Conservation (phyloP, 2,329 filamentous ascomycete species). For the Pseudogymnoascus sp. region DNA sequence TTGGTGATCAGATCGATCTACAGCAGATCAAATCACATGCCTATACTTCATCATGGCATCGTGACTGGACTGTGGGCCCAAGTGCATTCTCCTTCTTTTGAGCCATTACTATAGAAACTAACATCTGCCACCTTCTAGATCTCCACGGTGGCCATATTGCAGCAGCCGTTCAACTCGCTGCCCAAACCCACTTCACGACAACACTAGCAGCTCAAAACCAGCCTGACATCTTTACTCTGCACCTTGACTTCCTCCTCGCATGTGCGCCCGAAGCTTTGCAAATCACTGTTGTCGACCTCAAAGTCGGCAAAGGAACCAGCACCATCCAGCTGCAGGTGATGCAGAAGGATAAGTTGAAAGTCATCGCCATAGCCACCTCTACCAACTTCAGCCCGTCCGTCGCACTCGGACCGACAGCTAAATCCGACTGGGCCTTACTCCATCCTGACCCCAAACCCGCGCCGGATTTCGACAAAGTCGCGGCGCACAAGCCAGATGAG, state of each 20-base stretch:
- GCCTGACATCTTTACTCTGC: not conserved
- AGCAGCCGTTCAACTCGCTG: not conserved
- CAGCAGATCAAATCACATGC: not conserved
- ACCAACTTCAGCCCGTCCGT: not conserved
- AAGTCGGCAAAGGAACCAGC: not conserved
- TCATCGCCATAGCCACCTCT: not conserved
- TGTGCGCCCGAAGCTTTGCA: not conserved
- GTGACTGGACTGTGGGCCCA: not conserved
- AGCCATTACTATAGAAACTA: not conserved
- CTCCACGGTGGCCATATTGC: not conserved
- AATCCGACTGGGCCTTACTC: not conserved
- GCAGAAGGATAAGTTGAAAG: not conserved
- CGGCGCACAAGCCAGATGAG: not conserved
- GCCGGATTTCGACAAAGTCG: not conserved
- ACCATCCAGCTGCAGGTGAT: not conserved
- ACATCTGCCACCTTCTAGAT: not conserved
- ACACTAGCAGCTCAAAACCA: not conserved
- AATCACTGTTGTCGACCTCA: not conserved
- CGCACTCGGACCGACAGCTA: not conserved
- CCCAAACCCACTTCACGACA: not conserved
- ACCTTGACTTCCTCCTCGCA: not conserved
- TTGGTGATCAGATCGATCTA: not conserved
- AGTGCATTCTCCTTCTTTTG: not conserved
- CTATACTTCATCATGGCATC: not conserved
- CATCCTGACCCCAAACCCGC: not conserved